Base-by-base conservation (phyloP, 139 green algal genomes). In the Protoeuglena noctilucae region DNA sequence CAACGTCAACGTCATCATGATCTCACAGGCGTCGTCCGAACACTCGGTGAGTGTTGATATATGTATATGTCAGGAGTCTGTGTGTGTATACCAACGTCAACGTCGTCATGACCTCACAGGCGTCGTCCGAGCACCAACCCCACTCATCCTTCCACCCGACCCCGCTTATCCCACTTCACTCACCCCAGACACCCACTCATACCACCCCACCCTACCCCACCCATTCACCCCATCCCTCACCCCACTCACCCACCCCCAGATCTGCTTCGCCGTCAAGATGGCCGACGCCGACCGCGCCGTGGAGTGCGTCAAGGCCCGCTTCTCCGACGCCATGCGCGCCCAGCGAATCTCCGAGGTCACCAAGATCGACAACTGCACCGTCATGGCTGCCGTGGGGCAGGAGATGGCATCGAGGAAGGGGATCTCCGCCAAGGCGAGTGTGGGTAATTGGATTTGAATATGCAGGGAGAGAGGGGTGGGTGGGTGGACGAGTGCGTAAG, bases 31-130 rank as follows among this genome's bases (percentile, higher is more conserved):
- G 40, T 87, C 71, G 47, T 86, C 67, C 4, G 90, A 98, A 74
- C 90, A 98, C 74, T 89, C 74, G 26, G 80, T n/a, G n/a, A n/a
- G n/a, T n/a, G n/a, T n/a, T n/a, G n/a, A n/a, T n/a, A n/a, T n/a
- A n/a, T n/a, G n/a, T n/a, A n/a, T n/a, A n/a, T n/a, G n/a, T n/a
- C n/a, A n/a, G n/a, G n/a, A n/a, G n/a, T n/a, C n/a, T n/a, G n/a
- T n/a, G n/a, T n/a, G n/a, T n/a, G 2, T 85, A 96, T 61, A 76
- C 80, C 5, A 65, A 61, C 49, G 77, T 93, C 57, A 97, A 97
- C 70, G 89, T 95, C 45, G 91, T 95, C 74, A 96, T 95, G 86
- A 97, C 96, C 70, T 89, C 74, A 40, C 85, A 94, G 72, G 90
- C 87, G 40, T 87, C 71, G 47, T 86, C 67, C 4, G 90, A 98